Evolutionary conservation across 2,329 filamentous ascomycete species (phyloP).

Genomic region (Aschersonia sp.): DNA sequence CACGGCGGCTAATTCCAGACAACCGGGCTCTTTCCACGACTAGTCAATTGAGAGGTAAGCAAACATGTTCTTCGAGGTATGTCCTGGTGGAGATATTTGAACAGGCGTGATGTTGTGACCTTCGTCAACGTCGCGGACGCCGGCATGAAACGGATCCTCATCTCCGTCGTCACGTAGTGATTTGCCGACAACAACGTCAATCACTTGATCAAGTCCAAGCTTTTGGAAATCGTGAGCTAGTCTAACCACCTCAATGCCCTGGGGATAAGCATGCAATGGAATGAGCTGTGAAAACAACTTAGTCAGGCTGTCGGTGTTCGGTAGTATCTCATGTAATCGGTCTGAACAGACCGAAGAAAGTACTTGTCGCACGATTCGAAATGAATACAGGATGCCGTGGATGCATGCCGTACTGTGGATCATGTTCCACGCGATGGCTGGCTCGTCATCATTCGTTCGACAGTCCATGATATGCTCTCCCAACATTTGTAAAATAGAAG

Average conservation of each 20-base stretch:
- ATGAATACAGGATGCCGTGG: constrained; percentile 45
- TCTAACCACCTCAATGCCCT: constrained; percentile 2
- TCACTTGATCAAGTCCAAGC: not conserved
- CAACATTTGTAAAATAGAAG: not conserved
- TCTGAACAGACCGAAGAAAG: constrained; percentile 4
- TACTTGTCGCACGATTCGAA: constrained; percentile 32
- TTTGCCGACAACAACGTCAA: not conserved
- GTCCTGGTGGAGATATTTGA: not conserved
- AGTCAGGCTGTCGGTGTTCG: constrained; percentile 4
- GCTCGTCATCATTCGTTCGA: not conserved
- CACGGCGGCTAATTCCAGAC: no score
- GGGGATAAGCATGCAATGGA: constrained; percentile 8
- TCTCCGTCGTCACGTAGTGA: no score
- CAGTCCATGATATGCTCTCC: not conserved
- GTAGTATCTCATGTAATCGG: not conserved
- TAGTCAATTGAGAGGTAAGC: not conserved
- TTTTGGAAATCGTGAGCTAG: not conserved
- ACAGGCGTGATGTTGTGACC: not conserved
- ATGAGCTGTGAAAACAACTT: constrained; percentile 12
- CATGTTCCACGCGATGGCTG: constrained; percentile 33
- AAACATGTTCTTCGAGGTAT: not conserved
- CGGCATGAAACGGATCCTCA: no score
- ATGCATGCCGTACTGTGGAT: constrained; percentile 48
- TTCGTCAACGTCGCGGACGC: not conserved
- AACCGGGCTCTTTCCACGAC: no score